phyloP scores from a whole-genome alignment of 176 grass and related monocot species.

The Carex cristatella region DNA sequence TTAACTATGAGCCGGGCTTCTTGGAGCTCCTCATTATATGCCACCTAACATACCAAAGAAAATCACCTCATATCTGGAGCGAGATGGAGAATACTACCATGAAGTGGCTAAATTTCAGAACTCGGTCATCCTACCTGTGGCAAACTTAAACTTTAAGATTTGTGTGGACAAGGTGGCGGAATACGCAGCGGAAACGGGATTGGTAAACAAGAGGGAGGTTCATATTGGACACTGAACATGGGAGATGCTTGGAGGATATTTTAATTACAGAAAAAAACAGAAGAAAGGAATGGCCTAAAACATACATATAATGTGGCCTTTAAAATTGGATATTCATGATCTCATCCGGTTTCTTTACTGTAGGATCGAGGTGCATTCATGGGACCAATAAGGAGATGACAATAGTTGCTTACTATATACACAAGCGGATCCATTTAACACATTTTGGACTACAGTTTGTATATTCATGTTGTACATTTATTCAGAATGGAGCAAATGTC shows the following conservation, averaged over 20 bases:
- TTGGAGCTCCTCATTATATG: too few species aligned
- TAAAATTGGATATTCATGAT: not conserved
- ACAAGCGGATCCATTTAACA: not conserved
- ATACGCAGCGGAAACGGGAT: too few species aligned
- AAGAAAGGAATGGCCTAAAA: not conserved
- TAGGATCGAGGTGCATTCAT: not conserved
- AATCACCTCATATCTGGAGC: too few species aligned
- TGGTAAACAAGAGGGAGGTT: too few species aligned
- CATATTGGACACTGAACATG: not conserved
- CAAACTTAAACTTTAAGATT: too few species aligned
- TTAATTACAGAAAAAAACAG: not conserved
- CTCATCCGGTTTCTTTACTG: not conserved
- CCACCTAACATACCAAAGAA: too few species aligned
- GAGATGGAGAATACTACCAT: too few species aligned
- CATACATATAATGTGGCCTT: not conserved
- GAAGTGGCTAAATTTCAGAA: too few species aligned
- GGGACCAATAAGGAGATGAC: not conserved
- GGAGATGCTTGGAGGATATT: not conserved
- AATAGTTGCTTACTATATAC: not conserved
- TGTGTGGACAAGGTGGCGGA: too few species aligned
- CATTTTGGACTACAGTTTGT: not conserved
- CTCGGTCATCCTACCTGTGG: too few species aligned
- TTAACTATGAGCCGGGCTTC: too few species aligned
- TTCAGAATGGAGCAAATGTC: not conserved
- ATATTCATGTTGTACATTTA: not conserved